Percentiles rank a stretch among this genome's conserved stretches.
Conservation (phyloP, 1,284 basidiomycete genomes). For the Hypsizygus ulmarius region DNA sequence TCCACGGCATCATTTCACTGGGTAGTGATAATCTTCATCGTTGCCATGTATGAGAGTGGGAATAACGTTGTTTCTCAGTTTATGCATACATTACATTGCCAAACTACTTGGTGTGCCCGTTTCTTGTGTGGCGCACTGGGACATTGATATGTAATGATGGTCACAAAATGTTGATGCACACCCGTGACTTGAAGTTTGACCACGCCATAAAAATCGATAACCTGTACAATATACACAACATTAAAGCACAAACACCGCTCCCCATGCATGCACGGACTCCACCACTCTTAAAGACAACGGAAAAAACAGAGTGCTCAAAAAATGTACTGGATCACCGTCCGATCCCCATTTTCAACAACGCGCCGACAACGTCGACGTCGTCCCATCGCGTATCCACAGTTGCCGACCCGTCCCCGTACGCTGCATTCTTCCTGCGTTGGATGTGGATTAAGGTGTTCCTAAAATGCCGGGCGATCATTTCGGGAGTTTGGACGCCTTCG, state of each 20-base stretch:
- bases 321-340: slow-evolving; percentile 36
- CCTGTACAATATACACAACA: slow-evolving; percentile 13
- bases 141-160: no score
- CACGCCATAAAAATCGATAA: slow-evolving; percentile 7
- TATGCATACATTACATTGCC: no score
- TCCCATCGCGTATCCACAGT: slow-evolving; percentile 65
- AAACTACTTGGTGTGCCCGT: no score
- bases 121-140: no score
- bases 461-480: slow-evolving; percentile 92
- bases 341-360: slow-evolving; percentile 83
- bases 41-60: neutral
- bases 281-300: no score
- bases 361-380: slow-evolving; percentile 83
- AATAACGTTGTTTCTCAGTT: no score
- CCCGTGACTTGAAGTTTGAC: neutral
- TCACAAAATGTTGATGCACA: no score
- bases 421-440: slow-evolving; percentile 65
- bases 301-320: neutral
- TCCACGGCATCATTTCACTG: no score
- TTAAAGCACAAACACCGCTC: slow-evolving; percentile 7
- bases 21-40: neutral
- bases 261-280: slow-evolving; percentile 1
- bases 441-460: slow-evolving; percentile 86
- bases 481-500: slow-evolving; percentile 87
- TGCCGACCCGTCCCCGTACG: slow-evolving; percentile 40